Evolutionary conservation across 352 stramenopile species (phyloP), one percentile per base, ranked within the genome.

Genomic region (Pythium rishiriense): DNA sequence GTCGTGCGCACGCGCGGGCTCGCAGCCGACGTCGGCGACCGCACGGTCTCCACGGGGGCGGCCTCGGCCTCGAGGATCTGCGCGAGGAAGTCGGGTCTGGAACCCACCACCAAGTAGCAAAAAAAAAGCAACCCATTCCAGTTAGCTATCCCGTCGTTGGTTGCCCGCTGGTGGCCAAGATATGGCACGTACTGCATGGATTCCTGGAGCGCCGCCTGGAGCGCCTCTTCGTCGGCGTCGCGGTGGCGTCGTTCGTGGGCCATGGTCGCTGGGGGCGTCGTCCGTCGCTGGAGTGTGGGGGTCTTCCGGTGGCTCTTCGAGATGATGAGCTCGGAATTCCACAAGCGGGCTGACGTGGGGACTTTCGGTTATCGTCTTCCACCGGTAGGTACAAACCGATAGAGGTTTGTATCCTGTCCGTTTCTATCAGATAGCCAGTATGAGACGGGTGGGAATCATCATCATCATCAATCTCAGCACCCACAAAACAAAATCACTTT

Each of bases 11-110:
- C 50, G 15, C 50, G 47, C 14, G 46, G 29, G 17, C 22, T 43
- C 17, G 42, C 33, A 26, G 58, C 26, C 15, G 58, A 49, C 25
- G 52, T 21, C 0, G n/a, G 33, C 9, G 50, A 46, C 8, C 28
- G 39, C 11, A 35, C 19, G 24, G 21, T 49, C 24, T 42, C 17
- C 15, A 46, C 58, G 25, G 59, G 52, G 15, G 70, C 54, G 33
- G 66, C 55, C 60, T 92, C 83, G 0, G 79, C 81, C n/a, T 81
- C 64, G n/a, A 92, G 57, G 48, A 92, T 92, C 65, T 90, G 75
- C 0, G 72, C 79, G 58, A 92, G 64, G 65, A 79, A 92, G 59
- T 92, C 83, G 1, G 73, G 78, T 71, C 81, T 90, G 62, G n/a
- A n/a, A n/a, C n/a, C n/a, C 14, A 31, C 2, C 39, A 7, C 24